Percentiles rank a stretch among this genome's conserved stretches.
Conservation (phyloP, 305 asterid species). For the Fraxinus platypoda region DNA sequence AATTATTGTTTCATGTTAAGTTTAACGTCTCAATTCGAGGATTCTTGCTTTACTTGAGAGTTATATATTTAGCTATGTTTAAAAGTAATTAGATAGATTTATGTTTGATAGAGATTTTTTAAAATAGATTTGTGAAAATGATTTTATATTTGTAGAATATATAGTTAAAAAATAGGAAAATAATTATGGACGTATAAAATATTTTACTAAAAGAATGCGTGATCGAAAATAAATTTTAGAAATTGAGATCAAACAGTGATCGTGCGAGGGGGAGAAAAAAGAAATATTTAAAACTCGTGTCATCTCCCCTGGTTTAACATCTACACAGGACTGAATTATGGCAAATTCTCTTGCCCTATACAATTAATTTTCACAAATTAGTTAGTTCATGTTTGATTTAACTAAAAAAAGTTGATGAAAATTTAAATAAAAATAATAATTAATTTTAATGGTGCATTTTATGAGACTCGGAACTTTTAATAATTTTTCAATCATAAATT, state of each 20-base stretch:
- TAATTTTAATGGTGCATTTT: neutral
- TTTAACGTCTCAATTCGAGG: constrained; percentile 26
- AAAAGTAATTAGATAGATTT: neutral
- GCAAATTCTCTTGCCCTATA: neutral
- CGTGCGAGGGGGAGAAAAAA: neutral
- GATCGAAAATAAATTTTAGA: too few species aligned
- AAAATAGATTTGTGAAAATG: neutral
- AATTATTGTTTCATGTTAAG: constrained; percentile 24
- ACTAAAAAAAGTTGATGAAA: neutral
- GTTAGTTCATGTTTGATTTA: neutral
- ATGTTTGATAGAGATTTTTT: neutral
- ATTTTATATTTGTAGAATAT: neutral
- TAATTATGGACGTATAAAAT: too few species aligned
- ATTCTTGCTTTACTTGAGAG: neutral
- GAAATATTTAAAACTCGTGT: neutral
- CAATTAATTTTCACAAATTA: neutral
- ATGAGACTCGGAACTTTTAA: neutral
- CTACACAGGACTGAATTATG: neutral
- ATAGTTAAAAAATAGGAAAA: neutral
- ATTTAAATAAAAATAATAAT: neutral
- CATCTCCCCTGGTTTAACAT: neutral
- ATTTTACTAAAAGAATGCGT: too few species aligned
- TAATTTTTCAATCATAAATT: too few species aligned
- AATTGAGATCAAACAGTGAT: neutral
- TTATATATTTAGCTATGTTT: neutral